A percentile compares a stretch with the other conserved stretches of the same genome.
Conservation (phyloP, 2,329 filamentous ascomycete species). For the Aurifilum marmelostoma region DNA sequence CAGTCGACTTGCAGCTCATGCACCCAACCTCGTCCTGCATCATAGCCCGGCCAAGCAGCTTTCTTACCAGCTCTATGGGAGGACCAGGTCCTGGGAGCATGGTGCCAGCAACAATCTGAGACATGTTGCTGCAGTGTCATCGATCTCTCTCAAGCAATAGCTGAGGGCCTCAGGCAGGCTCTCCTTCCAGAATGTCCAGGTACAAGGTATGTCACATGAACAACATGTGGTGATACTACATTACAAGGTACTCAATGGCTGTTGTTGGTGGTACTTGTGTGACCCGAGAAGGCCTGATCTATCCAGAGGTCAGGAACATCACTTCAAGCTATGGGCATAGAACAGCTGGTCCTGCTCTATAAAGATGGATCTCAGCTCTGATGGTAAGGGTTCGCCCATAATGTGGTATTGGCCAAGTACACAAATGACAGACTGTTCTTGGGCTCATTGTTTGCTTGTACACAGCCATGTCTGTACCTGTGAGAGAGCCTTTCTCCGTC, state of each 20-base stretch:
- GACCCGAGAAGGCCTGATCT: background rate
- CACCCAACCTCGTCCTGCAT: constrained; percentile 9
- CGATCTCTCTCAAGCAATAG: background rate
- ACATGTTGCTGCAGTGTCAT: constrained; percentile 15
- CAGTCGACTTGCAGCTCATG: constrained; percentile 28
- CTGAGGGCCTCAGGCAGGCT: background rate
- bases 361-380: background rate
- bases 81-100: background rate
- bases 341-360: background rate
- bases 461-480: background rate
- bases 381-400: background rate
- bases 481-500: background rate
- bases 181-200: background rate
- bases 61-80: constrained; percentile 20
- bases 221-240: background rate
- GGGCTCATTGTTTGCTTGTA: background rate
- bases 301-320: background rate
- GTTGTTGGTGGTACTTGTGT: background rate
- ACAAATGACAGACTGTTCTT: background rate
- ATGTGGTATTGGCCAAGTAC: background rate
- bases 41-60: constrained; percentile 12
- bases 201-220: background rate
- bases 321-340: background rate
- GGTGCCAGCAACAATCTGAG: constrained; percentile 10
- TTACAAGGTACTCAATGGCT: background rate